Conservation (phyloP, 306 rosid species). For the Dicorynia guianensis region DNA sequence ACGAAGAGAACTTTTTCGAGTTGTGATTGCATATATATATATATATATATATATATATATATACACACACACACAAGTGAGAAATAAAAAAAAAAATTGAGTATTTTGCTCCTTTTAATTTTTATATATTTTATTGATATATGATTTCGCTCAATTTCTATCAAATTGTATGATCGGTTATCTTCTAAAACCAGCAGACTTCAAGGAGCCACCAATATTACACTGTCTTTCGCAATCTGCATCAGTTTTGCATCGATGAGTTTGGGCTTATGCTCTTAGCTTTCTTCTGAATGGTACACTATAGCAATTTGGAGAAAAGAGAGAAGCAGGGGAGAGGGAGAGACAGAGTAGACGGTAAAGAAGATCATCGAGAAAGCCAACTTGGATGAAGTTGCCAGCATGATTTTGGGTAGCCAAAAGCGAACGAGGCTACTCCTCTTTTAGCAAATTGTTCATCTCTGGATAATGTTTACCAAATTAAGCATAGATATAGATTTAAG, state of each 20-base stretch:
- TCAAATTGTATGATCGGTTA: no score
- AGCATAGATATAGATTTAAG: not conserved
- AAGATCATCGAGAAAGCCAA: conserved; percentile 20
- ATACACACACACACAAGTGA: no score
- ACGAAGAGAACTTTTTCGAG: no score
- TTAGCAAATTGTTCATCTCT: not conserved
- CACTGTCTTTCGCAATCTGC: conserved; percentile 19
- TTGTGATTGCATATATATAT: no score
- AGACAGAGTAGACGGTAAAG: conserved; percentile 7
- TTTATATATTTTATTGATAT: no score
- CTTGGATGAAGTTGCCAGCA: conserved; percentile 15
- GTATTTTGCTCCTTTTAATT: no score
- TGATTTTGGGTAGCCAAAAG: not conserved
- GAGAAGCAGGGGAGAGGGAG: not conserved
- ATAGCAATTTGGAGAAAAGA: not conserved
- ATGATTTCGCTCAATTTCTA: no score
- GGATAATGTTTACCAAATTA: not conserved
- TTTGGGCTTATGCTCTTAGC: not conserved
- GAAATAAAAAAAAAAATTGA: no score
- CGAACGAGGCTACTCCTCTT: not conserved
- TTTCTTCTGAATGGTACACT: not conserved
- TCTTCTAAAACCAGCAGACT: no score
- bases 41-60: no score
- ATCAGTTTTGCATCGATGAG: not conserved
- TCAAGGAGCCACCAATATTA: not conserved